These are phyloP conservation scores for Avena atlantica DNA, from an alignment of 176 grass and related monocot genomes.

Conservation along the genomic window DNA sequence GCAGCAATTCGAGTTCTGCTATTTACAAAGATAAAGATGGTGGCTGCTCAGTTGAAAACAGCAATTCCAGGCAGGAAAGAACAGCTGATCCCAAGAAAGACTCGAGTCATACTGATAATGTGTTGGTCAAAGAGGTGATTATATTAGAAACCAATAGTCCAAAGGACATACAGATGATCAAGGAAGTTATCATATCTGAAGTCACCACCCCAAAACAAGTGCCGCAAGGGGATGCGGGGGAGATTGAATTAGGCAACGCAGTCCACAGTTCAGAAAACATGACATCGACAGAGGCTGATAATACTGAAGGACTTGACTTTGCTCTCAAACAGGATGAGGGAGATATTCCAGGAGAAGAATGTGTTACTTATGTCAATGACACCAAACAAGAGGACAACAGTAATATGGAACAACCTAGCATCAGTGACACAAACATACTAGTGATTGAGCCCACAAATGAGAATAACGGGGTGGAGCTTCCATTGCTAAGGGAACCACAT, in stretches of 20 bases:
- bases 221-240: conserved; percentile 18
- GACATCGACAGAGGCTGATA: conserved; percentile 10
- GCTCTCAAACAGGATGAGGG: conserved; percentile 32
- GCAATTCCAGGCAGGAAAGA: conserved; percentile 38
- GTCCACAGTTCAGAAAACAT: conserved; percentile 39
- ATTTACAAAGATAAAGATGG: conserved; percentile 37
- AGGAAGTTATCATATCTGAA: conserved; percentile 65
- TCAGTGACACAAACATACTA: conserved; percentile 3
- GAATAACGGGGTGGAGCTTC: conserved; percentile 33
- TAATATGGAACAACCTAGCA: conserved; percentile 12
- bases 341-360: conserved; percentile 34
- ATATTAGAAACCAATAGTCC: conserved; percentile 54
- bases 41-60: conserved; percentile 27
- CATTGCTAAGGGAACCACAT: conserved; percentile 31
- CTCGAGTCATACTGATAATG: conserved; percentile 41
- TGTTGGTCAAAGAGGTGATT: conserved; percentile 58
- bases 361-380: conserved; percentile 38
- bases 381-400: conserved; percentile 35
- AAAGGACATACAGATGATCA: conserved; percentile 55
- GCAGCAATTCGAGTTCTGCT: conserved; percentile 6
- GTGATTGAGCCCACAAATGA: conserved; percentile 31
- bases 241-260: conserved; percentile 38
- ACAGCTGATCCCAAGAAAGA: neutral
- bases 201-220: conserved; percentile 51
- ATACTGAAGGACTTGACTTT: conserved; percentile 11